These are phyloP conservation scores for Dendrobium officinale DNA, from an alignment of 106 monocot species.

Conservation along the genomic window DNA sequence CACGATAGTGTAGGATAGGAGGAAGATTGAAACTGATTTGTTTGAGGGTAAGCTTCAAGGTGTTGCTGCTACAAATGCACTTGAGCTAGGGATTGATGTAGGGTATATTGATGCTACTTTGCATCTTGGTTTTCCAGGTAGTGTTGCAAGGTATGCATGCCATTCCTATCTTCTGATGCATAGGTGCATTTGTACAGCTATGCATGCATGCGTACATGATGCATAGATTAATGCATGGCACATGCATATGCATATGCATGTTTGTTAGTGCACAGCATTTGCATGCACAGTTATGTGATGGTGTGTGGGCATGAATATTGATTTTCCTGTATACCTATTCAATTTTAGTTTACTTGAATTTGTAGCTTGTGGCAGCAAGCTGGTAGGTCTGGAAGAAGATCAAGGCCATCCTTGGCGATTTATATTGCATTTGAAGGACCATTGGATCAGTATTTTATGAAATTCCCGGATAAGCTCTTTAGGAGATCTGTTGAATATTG, in stretches of 20 bases:
- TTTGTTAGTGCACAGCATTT: neutral
- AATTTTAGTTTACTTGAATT: conserved; percentile 15
- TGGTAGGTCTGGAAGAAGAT: conserved; percentile 90
- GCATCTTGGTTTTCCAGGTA: conserved; percentile 99
- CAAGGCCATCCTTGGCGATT: conserved; percentile 62
- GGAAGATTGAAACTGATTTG: conserved; percentile 72
- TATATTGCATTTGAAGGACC: conserved; percentile 97
- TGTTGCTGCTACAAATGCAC: conserved; percentile 94
- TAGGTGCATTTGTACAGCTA: neutral
- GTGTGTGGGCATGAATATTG: neutral
- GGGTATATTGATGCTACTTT: conserved; percentile 93
- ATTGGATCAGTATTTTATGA: conserved; percentile 98
- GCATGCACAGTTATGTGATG: neutral
- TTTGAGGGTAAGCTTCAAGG: conserved; percentile 73
- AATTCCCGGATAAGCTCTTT: conserved; percentile 75
- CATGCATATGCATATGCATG: neutral
- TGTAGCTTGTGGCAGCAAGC: conserved; percentile 98
- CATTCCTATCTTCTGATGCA: neutral
- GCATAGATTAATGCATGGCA: neutral
- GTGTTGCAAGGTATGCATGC: conserved; percentile 58
- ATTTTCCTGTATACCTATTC: neutral
- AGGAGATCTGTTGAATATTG: conserved; percentile 55
- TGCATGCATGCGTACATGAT: neutral
- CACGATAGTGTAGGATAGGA: conserved; percentile 58
- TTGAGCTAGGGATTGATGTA: conserved; percentile 94